Base-by-base conservation (phyloP, 2,329 filamentous ascomycete species). In the Aspergillus nomiae region DNA sequence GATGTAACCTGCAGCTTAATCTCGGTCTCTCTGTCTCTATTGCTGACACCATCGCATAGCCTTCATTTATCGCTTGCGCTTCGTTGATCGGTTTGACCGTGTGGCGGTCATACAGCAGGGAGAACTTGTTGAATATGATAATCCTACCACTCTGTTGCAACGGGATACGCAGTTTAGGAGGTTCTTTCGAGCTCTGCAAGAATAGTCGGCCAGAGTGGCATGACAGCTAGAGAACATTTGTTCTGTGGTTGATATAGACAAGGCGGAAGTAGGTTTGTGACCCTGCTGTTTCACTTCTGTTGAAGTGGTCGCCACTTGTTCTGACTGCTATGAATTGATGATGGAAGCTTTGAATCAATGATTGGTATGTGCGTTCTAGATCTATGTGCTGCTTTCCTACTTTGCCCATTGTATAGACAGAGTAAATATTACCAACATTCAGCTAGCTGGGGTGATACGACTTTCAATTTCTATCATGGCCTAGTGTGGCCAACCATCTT, bases 31-130 rank as follows among this genome's bases (percentile, higher is more conserved):
- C 32, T 34, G 9, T 16, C 34, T 16, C 34, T 36, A 19, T 43
- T 19, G 9, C 19, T 43, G 19, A 11, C 41, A 19, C 43, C 43
- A 46, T 46, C 21, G 10, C 11, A 14, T 46, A 9, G n/a, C 21
- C 11, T 46, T 24, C 26, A 12, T 46, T 11, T 46, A 12, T 65
- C 64, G 71, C 7, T 62, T 77, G 5, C 64, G 69, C 0, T 71
- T 65, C 45, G 65, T 74, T 21, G 66, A 69, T 45, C 64, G 66
- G n/a, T 72, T 73, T 56, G 71, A 76, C 56, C 67, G 60, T 9
- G 65, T 76, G 34, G 64, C 64, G 21, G 64, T 75, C 4, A 66
- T 75, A 58, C 65, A 71, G 43, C 63, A 59, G 1, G 71, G 72
- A 1, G 59, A 65, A n/a, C 55, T 72, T 19, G 63, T 69, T 2